These are phyloP conservation scores for Aspergillus flavus DNA, from an alignment of 2,329 filamentous ascomycete species.

Conservation along the genomic window DNA sequence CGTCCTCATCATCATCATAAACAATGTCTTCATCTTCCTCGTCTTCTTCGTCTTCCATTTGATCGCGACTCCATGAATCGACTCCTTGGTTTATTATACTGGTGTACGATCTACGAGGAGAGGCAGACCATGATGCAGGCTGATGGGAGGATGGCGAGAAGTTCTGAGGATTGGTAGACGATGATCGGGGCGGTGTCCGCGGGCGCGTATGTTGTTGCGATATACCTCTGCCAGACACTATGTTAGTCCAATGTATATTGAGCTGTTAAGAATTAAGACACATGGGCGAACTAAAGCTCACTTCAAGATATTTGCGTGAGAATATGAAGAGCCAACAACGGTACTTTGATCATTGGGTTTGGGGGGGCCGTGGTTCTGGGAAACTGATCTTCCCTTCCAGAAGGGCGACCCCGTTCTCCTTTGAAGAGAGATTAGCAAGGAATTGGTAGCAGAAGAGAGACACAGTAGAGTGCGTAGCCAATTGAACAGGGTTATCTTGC, in stretches of 20 bases:
- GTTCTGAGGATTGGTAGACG: conserved; percentile 57
- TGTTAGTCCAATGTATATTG: neutral
- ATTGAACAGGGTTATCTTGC: neutral
- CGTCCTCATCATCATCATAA: conserved; percentile 88
- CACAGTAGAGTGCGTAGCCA: conserved; percentile 1
- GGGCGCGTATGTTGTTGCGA: conserved; percentile 61
- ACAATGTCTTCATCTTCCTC: conserved; percentile 71
- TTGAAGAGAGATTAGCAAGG: conserved; percentile 20
- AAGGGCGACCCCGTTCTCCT: conserved; percentile 83
- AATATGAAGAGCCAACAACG: conserved; percentile 93
- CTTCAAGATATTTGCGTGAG: conserved; percentile 91
- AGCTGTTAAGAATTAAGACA: neutral
- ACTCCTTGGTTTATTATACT: conserved; percentile 80
- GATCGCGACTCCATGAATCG: conserved; percentile 70
- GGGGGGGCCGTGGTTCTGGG: conserved; percentile 56
- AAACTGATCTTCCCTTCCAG: conserved; percentile 68
- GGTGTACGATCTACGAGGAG: conserved; percentile 73
- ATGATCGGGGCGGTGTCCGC: conserved; percentile 69
- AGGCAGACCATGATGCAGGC: conserved; percentile 39
- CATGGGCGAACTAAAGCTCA: conserved; percentile 47
- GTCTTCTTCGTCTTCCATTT: conserved; percentile 49
- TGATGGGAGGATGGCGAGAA: conserved; percentile 56
- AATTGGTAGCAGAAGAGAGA: conserved; percentile 2
- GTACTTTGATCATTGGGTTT: conserved; percentile 66
- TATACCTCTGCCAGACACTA: conserved; percentile 28